phyloP scores from a whole-genome alignment of 2,329 filamentous ascomycete genomes.

The Orbilia brochopaga region DNA sequence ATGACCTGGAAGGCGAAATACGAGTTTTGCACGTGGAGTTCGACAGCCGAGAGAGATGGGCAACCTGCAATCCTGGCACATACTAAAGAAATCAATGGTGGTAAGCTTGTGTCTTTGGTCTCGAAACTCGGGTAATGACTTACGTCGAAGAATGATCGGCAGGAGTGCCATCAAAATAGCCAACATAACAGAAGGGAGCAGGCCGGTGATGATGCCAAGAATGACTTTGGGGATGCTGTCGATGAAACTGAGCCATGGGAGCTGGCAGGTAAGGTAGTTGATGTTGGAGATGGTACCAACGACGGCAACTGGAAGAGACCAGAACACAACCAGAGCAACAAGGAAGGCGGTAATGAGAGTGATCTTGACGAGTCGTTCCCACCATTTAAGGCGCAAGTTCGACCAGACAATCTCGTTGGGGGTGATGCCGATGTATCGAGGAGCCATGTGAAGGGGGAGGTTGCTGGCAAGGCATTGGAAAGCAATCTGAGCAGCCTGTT shows the following conservation, averaged over 20 bases:
- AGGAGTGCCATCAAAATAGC: constrained; percentile 85
- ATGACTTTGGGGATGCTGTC: constrained; percentile 72
- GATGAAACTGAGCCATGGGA: constrained; percentile 77
- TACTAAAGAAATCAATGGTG: constrained; percentile 64
- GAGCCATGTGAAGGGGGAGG: constrained; percentile 82
- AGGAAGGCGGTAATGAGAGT: constrained; percentile 75
- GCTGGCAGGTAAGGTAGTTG: constrained; percentile 67
- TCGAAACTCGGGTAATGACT: constrained; percentile 53
- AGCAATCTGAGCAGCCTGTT: constrained; percentile 82
- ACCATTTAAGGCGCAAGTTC: constrained; percentile 82
- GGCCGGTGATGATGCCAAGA: constrained; percentile 80
- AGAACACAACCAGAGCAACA: constrained; percentile 81
- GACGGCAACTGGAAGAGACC: constrained; percentile 75
- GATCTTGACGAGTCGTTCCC: constrained; percentile 77
- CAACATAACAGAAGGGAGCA: constrained; percentile 79
- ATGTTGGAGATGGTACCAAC: constrained; percentile 89
- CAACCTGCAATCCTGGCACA: constrained; percentile 76
- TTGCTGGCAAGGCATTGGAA: constrained; percentile 88
- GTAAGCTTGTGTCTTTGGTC: constrained; percentile 48
- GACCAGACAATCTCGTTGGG: constrained; percentile 87
- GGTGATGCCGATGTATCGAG: constrained; percentile 80
- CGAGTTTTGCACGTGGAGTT: constrained; percentile 86
- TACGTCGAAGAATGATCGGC: constrained; percentile 78
- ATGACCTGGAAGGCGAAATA: constrained; percentile 92
- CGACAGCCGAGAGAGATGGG: constrained; percentile 77